Percentiles rank a stretch among this genome's conserved stretches.
Evolutionary conservation across 768 basidiomycete genomes (phyloP).

Genomic region (Obba rivulosa): DNA sequence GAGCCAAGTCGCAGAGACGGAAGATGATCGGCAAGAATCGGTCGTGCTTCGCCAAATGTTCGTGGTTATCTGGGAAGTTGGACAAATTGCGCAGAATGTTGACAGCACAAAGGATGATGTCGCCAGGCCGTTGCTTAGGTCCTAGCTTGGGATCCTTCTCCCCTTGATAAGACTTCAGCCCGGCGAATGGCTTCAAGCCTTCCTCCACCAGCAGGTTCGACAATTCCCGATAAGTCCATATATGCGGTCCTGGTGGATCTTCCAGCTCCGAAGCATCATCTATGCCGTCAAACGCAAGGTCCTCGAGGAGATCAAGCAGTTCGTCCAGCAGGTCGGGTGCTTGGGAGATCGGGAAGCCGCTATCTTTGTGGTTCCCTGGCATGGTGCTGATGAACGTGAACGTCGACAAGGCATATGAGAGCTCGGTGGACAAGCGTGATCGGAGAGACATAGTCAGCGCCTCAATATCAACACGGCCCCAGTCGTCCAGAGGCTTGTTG

Average conservation of each 20-base stretch:
- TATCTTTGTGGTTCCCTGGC: slow-evolving; percentile 50
- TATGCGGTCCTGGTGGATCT: slow-evolving; percentile 16
- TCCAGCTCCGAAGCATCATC: slow-evolving; percentile 29
- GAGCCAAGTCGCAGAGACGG: slow-evolving; percentile 55
- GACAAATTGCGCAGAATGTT: slow-evolving; percentile 88
- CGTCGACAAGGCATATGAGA: slow-evolving; percentile 87
- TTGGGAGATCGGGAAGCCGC: slow-evolving; percentile 69
- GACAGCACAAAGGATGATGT: slow-evolving; percentile 60
- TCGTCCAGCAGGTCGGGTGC: slow-evolving; percentile 83
- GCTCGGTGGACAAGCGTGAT: slow-evolving; percentile 75
- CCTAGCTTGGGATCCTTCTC: slow-evolving; percentile 44
- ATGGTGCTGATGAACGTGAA: slow-evolving; percentile 78
- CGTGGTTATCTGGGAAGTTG: slow-evolving; percentile 64
- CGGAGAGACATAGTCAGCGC: slow-evolving; percentile 91
- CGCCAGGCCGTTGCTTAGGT: slow-evolving; percentile 62
- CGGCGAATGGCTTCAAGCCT: slow-evolving; percentile 55
- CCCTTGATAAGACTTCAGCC: slow-evolving; percentile 44
- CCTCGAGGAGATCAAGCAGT: slow-evolving; percentile 80
- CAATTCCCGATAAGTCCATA: slow-evolving; percentile 64
- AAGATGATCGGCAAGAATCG: slow-evolving; percentile 63
- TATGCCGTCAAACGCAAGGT: slow-evolving; percentile 63
- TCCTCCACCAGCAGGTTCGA: slow-evolving; percentile 52
- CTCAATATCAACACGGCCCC: slow-evolving; percentile 88
- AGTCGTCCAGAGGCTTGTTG: slow-evolving; percentile 72
- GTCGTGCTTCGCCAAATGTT: slow-evolving; percentile 59